Conservation (phyloP, 176 grass and related monocot genomes). For the Rhynchospora pubera region DNA sequence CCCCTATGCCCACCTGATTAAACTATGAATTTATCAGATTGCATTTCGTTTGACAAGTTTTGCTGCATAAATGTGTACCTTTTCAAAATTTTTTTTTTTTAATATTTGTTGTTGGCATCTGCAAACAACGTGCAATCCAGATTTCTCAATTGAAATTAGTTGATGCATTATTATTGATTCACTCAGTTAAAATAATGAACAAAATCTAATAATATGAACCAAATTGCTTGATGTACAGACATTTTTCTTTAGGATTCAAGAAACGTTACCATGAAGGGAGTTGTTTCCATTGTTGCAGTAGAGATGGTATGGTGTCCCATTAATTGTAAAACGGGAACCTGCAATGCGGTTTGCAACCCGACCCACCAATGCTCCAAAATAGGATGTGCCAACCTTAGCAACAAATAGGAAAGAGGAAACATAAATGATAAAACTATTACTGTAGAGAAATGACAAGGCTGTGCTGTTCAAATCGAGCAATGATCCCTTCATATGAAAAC, state of each 20-base stretch:
- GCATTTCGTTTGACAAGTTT: neutral
- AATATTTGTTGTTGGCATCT: neutral
- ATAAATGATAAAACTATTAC: neutral
- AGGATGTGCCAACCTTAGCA: constrained; percentile 50
- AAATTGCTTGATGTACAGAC: neutral
- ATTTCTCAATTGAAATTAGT: neutral
- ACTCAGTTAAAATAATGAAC: neutral
- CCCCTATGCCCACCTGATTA: constrained; percentile 70
- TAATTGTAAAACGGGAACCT: constrained; percentile 49
- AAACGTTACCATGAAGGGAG: constrained; percentile 54
- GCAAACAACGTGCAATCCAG: neutral
- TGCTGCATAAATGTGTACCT: too few relatives aligned
- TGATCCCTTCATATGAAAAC: neutral
- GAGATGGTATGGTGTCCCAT: constrained; percentile 33
- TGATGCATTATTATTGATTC: neutral
- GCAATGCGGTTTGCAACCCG: constrained; percentile 84
- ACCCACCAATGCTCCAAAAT: constrained; percentile 83
- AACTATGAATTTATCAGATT: neutral
- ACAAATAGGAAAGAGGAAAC: neutral
- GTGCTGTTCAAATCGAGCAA: neutral
- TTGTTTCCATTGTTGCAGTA: constrained; percentile 63
- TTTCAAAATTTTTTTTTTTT: neutral
- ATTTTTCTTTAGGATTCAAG: neutral
- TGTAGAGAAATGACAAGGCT: neutral
- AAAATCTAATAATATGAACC: too few relatives aligned